Conservation (phyloP, 73 alveolate genomes). For the Paramecium bursaria region DNA sequence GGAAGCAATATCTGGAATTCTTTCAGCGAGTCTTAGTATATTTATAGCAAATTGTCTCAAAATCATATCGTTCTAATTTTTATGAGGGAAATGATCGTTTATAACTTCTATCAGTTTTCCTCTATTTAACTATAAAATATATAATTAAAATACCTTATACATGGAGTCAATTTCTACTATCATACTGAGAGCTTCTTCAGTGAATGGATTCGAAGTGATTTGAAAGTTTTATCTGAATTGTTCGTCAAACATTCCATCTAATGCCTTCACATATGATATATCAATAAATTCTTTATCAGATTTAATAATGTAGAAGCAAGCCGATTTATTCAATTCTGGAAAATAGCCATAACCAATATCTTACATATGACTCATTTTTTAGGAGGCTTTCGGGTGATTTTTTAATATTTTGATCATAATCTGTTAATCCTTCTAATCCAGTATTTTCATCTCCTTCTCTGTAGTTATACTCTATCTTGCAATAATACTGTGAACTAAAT, state of each 20-base stretch:
- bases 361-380: constrained; percentile 10
- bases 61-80: constrained; percentile 31
- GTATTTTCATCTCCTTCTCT: constrained; percentile 30
- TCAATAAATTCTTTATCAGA: neutral
- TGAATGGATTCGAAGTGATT: neutral
- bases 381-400: constrained; percentile 22
- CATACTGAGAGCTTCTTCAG: constrained; percentile 10
- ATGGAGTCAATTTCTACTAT: constrained; percentile 21
- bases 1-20: constrained; percentile 22
- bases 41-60: constrained; percentile 2
- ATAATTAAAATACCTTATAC: constrained; percentile 2
- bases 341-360: constrained; percentile 59
- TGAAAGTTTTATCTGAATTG: constrained; percentile 21
- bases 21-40: constrained; percentile 18
- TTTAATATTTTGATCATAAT: constrained; percentile 31
- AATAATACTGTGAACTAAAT: neutral
- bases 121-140: neutral
- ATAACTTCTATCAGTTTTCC: constrained; percentile 16
- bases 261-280: constrained; percentile 31
- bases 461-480: neutral
- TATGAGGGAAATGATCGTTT: constrained; percentile 37
- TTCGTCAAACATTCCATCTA: constrained; percentile 42
- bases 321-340: constrained; percentile 17
- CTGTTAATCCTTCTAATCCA: constrained; percentile 9
- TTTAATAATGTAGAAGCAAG: constrained; percentile 36